Conservation (phyloP, 805 yeast species). For the Pachysolen tannophilus region DNA sequence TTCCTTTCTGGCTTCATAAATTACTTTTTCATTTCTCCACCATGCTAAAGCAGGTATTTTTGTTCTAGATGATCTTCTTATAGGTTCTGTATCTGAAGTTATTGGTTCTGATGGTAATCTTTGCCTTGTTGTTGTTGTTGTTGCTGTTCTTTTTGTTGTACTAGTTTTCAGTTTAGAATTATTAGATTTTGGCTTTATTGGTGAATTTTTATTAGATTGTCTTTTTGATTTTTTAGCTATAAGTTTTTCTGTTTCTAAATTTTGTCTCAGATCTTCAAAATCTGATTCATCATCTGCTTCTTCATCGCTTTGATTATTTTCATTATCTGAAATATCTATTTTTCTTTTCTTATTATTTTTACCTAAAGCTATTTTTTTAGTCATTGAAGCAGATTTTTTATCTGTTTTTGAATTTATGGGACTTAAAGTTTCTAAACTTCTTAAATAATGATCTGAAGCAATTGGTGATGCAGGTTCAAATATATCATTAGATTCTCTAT, state of each 20-base stretch:
- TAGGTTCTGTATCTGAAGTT: conserved; percentile 18
- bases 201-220: conserved; percentile 10
- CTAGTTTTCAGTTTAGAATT: background rate
- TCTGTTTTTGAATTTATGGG: conserved; percentile 9
- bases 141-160: background rate
- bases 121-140: background rate
- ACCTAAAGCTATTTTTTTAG: conserved; percentile 28
- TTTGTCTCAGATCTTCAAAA: conserved; percentile 2
- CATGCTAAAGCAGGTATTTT: conserved; percentile 67
- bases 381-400: conserved; percentile 15
- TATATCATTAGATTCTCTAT: conserved; percentile 4
- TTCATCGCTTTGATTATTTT: conserved; percentile 14
- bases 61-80: conserved; percentile 59
- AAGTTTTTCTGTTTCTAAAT: conserved; percentile 13
- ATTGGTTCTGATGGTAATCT: background rate
- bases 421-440: conserved; percentile 10
- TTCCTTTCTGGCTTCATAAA: conserved; percentile 39
- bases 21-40: conserved; percentile 77
- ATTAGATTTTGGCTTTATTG: conserved; percentile 4
- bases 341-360: conserved; percentile 7
- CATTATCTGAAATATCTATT: conserved; percentile 1
- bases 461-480: conserved; percentile 7
- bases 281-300: conserved; percentile 5
- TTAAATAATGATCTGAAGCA: conserved; percentile 4
- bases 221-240: conserved; percentile 12